These are phyloP conservation scores for Pilobolus umbonatus DNA, from an alignment of 192 early-diverging fungal species.

Conservation along the genomic window DNA sequence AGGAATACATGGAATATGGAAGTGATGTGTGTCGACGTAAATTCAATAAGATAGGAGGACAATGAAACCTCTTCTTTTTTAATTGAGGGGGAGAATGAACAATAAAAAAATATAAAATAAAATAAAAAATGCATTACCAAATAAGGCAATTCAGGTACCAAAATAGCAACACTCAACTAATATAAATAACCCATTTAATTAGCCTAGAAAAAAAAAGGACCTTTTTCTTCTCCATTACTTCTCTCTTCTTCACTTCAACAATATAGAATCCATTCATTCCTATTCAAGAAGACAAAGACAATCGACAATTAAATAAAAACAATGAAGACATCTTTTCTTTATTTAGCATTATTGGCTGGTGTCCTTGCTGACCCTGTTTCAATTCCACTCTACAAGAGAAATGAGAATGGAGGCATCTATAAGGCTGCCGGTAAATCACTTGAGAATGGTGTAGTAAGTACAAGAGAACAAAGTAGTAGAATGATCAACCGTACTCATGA, in stretches of 20 bases:
- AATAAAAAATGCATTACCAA: background rate
- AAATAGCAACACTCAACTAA: background rate
- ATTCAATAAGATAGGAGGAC: slow-evolving; percentile 33
- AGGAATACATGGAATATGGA: slow-evolving; percentile 62
- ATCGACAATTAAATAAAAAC: background rate
- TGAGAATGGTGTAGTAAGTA: slow-evolving; percentile 25
- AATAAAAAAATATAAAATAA: background rate
- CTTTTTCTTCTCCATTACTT: slow-evolving; percentile 5
- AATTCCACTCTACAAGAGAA: slow-evolving; percentile 14
- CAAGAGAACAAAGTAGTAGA: too few species aligned
- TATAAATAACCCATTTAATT: background rate
- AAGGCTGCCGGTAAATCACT: slow-evolving; percentile 31
- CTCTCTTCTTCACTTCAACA: too few species aligned
- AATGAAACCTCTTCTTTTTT: too few species aligned
- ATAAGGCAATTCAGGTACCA: background rate
- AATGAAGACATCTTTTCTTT: slow-evolving; percentile 30
- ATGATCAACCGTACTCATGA: too few species aligned
- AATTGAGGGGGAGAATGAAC: too few species aligned
- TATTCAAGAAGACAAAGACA: too few species aligned
- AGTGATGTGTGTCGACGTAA: slow-evolving; percentile 46
- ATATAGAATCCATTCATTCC: background rate
- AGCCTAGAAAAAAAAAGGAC: background rate
- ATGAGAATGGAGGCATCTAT: slow-evolving; percentile 6
- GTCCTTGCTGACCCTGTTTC: slow-evolving; percentile 23
- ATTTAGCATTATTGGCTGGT: slow-evolving; percentile 27